These are phyloP conservation scores for Theobroma grandiflorum DNA, from an alignment of 441 rosid genomes.

Conservation along the genomic window DNA sequence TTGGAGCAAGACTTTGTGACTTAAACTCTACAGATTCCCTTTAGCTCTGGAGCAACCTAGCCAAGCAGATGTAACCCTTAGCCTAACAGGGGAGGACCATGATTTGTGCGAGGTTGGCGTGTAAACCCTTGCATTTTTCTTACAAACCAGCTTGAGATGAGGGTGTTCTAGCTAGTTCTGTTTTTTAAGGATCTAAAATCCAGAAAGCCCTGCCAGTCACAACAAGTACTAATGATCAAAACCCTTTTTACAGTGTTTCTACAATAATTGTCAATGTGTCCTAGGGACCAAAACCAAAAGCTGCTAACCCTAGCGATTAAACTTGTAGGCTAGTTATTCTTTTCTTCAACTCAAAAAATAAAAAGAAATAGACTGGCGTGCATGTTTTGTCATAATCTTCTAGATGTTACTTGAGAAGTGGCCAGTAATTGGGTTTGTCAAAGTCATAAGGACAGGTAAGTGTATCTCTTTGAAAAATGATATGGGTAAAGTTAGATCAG, in stretches of 20 bases:
- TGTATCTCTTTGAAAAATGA: not conserved
- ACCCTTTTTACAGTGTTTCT: conserved; percentile 1
- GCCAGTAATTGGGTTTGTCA: not conserved
- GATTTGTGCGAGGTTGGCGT: not conserved
- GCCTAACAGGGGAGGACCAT: not conserved
- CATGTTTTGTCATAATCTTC: conserved; percentile 13
- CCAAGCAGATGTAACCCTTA: conserved; percentile 1
- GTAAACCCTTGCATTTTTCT: not conserved
- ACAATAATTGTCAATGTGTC: not conserved
- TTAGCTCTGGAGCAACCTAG: not conserved
- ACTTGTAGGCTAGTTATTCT: not conserved
- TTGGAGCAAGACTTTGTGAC: conserved; percentile 7
- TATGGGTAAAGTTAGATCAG: not conserved
- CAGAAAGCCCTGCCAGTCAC: not conserved
- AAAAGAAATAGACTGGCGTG: too few species aligned
- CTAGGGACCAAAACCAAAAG: not conserved
- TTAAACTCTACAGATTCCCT: not conserved
- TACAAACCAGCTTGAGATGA: not conserved
- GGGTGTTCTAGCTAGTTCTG: not conserved
- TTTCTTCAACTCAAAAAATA: too few species aligned
- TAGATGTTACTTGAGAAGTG: not conserved
- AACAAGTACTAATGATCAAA: not conserved
- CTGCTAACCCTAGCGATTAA: not conserved
- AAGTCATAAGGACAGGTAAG: conserved; percentile 12
- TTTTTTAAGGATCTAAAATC: not conserved